These are phyloP conservation scores for Tothia fuscella DNA, from an alignment of 2,329 filamentous ascomycete species.

Conservation along the genomic window DNA sequence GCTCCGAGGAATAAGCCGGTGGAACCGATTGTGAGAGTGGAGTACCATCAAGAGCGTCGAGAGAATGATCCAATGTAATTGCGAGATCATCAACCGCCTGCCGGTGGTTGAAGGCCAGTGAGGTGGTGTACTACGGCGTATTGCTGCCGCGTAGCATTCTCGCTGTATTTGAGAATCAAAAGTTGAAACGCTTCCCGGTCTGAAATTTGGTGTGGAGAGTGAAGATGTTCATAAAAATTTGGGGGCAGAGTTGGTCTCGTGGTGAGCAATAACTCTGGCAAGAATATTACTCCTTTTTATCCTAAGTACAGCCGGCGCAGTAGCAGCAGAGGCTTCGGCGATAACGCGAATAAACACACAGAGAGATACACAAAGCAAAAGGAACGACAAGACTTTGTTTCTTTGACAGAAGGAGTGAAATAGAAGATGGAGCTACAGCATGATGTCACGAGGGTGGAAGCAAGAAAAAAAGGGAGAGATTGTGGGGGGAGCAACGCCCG, in stretches of 20 bases:
- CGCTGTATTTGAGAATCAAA: not conserved
- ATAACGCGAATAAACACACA: too few relatives aligned
- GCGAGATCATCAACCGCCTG: conserved; percentile 7
- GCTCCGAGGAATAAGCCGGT: conserved; percentile 1
- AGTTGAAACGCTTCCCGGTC: not conserved
- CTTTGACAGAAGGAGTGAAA: conserved; percentile 1
- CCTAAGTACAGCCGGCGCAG: not conserved
- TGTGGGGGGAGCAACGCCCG: too few relatives aligned
- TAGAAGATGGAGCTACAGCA: not conserved
- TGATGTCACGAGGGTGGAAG: conserved; percentile 5
- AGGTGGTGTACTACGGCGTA: conserved; percentile 8
- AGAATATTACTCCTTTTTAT: too few relatives aligned
- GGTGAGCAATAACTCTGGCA: too few relatives aligned
- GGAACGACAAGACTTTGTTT: not conserved
- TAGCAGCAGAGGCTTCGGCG: not conserved
- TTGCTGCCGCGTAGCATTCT: conserved; percentile 11
- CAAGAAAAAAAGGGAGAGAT: too few relatives aligned
- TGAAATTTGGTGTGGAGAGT: not conserved
- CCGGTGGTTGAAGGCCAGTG: conserved; percentile 4
- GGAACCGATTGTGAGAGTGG: not conserved
- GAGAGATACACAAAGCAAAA: too few relatives aligned
- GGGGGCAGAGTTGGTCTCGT: too few relatives aligned
- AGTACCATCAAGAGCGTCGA: not conserved
- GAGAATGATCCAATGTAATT: not conserved
- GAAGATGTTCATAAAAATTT: not conserved